Percentiles rank a stretch among this genome's conserved stretches.
Conservation (phyloP, 176 grass and related monocot genomes). For the Lolium perenne region DNA sequence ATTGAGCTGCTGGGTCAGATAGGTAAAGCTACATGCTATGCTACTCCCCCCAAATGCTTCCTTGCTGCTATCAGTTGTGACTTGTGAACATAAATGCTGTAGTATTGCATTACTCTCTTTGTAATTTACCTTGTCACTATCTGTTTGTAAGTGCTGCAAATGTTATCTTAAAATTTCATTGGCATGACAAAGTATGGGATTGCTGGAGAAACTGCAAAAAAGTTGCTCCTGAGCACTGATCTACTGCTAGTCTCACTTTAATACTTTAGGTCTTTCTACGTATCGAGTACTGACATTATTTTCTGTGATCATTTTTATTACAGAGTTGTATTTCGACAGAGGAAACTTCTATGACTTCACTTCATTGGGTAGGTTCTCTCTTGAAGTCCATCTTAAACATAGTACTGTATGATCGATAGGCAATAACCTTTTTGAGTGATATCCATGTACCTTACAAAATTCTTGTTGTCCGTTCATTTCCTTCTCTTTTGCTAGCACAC, state of each 20-base stretch:
- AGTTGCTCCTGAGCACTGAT: background rate
- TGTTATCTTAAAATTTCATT: constrained; percentile 14
- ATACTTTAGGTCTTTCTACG: background rate
- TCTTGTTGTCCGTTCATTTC: background rate
- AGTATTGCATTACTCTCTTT: background rate
- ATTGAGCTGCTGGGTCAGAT: constrained; percentile 90
- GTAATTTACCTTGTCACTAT: background rate
- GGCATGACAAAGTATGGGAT: background rate
- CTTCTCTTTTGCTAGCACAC: background rate
- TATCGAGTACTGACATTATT: constrained; percentile 38
- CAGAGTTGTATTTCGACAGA: constrained; percentile 91
- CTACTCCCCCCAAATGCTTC: background rate
- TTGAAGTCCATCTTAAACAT: constrained; percentile 2
- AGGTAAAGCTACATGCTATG: constrained; percentile 48
- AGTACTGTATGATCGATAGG: background rate
- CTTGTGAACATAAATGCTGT: background rate
- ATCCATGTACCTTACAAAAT: background rate
- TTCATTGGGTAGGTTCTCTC: constrained; percentile 67
- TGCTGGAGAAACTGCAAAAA: constrained; percentile 1
- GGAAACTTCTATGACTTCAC: constrained; percentile 97
- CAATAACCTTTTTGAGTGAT: background rate
- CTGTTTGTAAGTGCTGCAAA: background rate
- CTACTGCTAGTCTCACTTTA: background rate
- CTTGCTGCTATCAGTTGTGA: background rate
- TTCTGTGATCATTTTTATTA: constrained; percentile 18